A percentile compares a stretch with the other conserved stretches of the same genome.
Evolutionary conservation across 177 flowering plant species (phyloP).

Genomic region (Telopea speciosissima): DNA sequence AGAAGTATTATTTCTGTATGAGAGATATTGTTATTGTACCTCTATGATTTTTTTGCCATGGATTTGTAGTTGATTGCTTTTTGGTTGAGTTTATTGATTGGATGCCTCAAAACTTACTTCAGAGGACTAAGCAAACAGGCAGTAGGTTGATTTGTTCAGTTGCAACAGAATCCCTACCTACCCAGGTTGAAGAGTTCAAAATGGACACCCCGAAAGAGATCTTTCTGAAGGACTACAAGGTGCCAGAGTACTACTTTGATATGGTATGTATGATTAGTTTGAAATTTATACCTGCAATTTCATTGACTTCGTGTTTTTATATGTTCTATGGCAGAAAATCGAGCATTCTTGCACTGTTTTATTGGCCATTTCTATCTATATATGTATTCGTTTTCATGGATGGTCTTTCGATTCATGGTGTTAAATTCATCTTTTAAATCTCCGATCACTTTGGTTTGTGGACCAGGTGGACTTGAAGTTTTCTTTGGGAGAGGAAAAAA

Average conservation of each 20-base stretch:
- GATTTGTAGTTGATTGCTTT: neutral
- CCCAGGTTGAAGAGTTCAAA: conserved; percentile 49
- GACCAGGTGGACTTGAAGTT: conserved; percentile 81
- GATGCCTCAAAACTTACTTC: conserved; percentile 18
- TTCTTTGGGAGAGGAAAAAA: conserved; percentile 78
- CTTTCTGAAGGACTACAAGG: conserved; percentile 82
- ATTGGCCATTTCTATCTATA: neutral
- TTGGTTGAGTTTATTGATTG: conserved; percentile 3
- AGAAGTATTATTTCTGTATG: neutral
- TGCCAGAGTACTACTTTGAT: conserved; percentile 89
- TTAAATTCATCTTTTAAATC: conserved; percentile 5
- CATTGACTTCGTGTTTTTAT: neutral
- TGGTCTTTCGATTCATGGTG: neutral
- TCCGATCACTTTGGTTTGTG: conserved; percentile 8
- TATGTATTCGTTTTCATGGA: neutral
- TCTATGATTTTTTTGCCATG: neutral
- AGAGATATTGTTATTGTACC: neutral
- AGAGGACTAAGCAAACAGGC: conserved; percentile 35
- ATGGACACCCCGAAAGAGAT: conserved; percentile 92
- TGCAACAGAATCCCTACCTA: conserved; percentile 51
- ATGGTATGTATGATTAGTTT: conserved; percentile 33
- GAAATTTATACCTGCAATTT: neutral
- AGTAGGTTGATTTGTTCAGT: conserved; percentile 64
- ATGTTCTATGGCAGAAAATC: too few relatives aligned
- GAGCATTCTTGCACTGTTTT: neutral